Base-by-base conservation (phyloP, 495 filamentous ascomycete species). In the Niebla homalea region DNA sequence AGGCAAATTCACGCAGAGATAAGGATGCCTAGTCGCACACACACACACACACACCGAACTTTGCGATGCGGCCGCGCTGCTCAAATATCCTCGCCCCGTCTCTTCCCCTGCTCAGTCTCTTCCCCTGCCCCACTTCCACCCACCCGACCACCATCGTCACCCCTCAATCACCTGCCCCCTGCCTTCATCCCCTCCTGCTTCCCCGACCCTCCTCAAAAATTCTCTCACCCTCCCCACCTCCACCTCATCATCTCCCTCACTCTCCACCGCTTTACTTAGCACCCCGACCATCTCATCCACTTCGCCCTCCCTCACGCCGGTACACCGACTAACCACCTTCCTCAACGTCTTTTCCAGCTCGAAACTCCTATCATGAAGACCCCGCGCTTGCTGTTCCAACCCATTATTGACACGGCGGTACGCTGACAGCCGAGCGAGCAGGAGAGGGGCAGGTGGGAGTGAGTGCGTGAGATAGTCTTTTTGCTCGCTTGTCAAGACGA, bases 201-300 rank as follows among this genome's bases (percentile, higher is more conserved):
- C 65, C 57, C 85, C 83, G 11, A 88, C 81, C 48, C 81, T 81
- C 21, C 78, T 76, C 52, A 90, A 62, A 60, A 90, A 88, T 43
- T 85, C 75, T 59, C 77, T 68, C 22, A 89, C 80, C 26, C 85
- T 67, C 19, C 73, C 74, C 21, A 84, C 72, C 58, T 89, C 85
- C 4, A 84, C 69, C 40, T 61, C 57, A 25, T 80, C 80, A 4
- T 73, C 75, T 38, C 72, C 71, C 57, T 90, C 85, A 55, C 80
- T 85, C 63, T 87, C 82, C 8, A 90, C 79, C 14, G 86, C 86
- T 43, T 71, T 64, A 38, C 82, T 67, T 23, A 90, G 61, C 10
- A 69, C 72, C 49, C 76, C 77, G 2, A 87, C 54, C 45, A 78
- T 59, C n/a, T 64, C 67, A 48, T 89, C 86, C 1, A 89, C 77